Evolutionary conservation across 2,329 filamentous ascomycete species (phyloP).

Genomic region (Xenoacremonium recifei): DNA sequence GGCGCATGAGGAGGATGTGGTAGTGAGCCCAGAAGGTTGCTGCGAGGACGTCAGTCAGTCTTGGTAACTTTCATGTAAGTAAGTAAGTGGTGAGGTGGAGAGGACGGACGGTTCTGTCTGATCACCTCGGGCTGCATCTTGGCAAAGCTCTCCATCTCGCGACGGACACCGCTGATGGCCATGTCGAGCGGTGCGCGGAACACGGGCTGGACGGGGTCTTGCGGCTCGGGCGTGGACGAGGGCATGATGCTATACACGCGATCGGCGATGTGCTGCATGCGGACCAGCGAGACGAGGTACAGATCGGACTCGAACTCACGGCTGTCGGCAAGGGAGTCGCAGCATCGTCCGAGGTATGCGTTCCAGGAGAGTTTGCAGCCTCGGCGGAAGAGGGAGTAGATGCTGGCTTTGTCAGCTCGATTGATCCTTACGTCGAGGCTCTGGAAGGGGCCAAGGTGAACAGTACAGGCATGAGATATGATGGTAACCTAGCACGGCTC

Average conservation of each 20-base stretch:
- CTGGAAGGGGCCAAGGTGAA: not conserved
- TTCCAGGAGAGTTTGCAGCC: constrained; percentile 30
- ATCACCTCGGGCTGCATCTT: constrained; percentile 19
- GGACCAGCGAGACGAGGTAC: constrained; percentile 31
- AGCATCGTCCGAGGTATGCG: constrained; percentile 33
- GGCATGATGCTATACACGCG: constrained; percentile 25
- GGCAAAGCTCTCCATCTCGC: constrained; percentile 31
- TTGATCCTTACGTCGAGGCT: not conserved
- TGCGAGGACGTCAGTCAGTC: not conserved
- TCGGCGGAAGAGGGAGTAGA: constrained; percentile 32
- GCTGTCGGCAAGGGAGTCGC: constrained; percentile 26
- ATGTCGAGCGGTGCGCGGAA: constrained; percentile 30
- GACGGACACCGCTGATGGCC: constrained; percentile 30
- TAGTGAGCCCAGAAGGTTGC: constrained; percentile 35
- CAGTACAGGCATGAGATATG: constrained; percentile 34
- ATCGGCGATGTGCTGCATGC: constrained; percentile 32
- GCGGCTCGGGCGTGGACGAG: not conserved
- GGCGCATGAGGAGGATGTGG: constrained; percentile 29
- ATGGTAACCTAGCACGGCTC: constrained; percentile 39
- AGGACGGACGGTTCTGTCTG: constrained; percentile 16
- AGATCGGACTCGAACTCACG: constrained; percentile 31
- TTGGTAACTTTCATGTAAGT: rapidly evolving
- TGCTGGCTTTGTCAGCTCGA: constrained; percentile 11
- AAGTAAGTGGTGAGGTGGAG: not conserved
- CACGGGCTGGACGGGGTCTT: constrained; percentile 12